A percentile compares a stretch with the other conserved stretches of the same genome.
Evolutionary conservation across 257 asterid species (phyloP).

Genomic region (Rubia yunnanensis): DNA sequence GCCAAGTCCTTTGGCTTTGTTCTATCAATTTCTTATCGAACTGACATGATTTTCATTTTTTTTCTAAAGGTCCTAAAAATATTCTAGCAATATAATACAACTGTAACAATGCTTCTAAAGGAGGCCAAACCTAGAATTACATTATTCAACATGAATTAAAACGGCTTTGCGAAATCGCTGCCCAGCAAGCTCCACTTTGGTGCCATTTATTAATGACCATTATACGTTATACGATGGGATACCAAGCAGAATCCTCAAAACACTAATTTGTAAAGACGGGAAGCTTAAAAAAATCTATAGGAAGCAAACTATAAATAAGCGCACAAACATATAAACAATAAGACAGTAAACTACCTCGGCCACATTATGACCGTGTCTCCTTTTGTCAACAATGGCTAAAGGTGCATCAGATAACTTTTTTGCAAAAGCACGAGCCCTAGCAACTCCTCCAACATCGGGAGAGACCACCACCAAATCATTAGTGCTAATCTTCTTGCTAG

Average conservation of each 20-base stretch:
- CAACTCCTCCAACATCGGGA: slow-evolving; percentile 97
- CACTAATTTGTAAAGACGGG: not conserved
- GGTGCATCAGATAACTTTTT: slow-evolving; percentile 94
- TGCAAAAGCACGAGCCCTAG: slow-evolving; percentile 91
- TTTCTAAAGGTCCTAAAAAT: not conserved
- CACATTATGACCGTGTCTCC: slow-evolving; percentile 80
- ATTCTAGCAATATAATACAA: not conserved
- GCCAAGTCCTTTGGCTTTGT: not conserved
- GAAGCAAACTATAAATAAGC: slow-evolving; percentile 2
- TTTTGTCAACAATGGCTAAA: slow-evolving; percentile 89
- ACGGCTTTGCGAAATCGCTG: not conserved
- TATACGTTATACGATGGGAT: not conserved
- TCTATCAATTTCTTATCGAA: not conserved
- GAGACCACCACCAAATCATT: slow-evolving; percentile 87
- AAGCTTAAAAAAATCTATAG: not conserved
- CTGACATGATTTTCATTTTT: not conserved
- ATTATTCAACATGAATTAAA: not conserved
- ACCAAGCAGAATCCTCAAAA: not conserved
- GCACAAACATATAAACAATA: not conserved
- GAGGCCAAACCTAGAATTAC: not conserved
- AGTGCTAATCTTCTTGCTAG: slow-evolving; percentile 74
- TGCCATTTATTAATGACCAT: not conserved
- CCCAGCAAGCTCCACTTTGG: not conserved
- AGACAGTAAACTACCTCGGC: slow-evolving; percentile 55
- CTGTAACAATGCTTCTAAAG: not conserved